Percentiles rank a stretch among this genome's conserved stretches.
Conservation (phyloP, 805 yeast species). For the Starmerella ratchasimensis region DNA sequence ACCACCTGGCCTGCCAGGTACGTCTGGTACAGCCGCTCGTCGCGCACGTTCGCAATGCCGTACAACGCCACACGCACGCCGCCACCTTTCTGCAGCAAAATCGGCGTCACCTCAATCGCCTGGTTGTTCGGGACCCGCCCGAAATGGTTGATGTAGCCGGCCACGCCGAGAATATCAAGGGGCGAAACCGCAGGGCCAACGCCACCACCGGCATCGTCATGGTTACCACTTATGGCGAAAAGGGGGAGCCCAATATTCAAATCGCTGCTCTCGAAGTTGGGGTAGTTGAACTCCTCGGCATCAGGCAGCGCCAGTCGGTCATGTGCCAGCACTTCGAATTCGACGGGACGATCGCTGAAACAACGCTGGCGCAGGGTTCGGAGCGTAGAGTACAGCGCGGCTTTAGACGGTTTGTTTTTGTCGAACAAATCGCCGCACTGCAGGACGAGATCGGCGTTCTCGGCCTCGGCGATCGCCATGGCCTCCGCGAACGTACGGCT, state of each 20-base stretch:
- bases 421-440: constrained; percentile 94
- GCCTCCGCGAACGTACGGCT: constrained; percentile 81
- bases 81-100: constrained; percentile 75
- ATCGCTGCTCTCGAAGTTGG: constrained; percentile 85
- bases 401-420: constrained; percentile 74
- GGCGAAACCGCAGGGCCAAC: constrained; percentile 48
- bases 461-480: constrained; percentile 49
- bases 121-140: constrained; percentile 72
- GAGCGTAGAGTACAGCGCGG: constrained; percentile 72
- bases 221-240: constrained; percentile 89
- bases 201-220: constrained; percentile 88
- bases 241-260: constrained; percentile 79
- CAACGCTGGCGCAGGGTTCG: constrained; percentile 55
- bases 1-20: constrained; percentile 69
- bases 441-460: constrained; percentile 69
- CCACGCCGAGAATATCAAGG: constrained; percentile 64
- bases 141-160: constrained; percentile 79
- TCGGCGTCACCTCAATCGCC: constrained; percentile 56
- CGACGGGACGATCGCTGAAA: constrained; percentile 78
- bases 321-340: constrained; percentile 68
- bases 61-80: constrained; percentile 68
- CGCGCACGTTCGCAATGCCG: constrained; percentile 79
- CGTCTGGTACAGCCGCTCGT: constrained; percentile 71
- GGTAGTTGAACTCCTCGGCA: constrained; percentile 43
- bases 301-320: constrained; percentile 45